These are phyloP conservation scores for Gomphus sp. DNA, from an alignment of 1,284 basidiomycete species.

Conservation along the genomic window DNA sequence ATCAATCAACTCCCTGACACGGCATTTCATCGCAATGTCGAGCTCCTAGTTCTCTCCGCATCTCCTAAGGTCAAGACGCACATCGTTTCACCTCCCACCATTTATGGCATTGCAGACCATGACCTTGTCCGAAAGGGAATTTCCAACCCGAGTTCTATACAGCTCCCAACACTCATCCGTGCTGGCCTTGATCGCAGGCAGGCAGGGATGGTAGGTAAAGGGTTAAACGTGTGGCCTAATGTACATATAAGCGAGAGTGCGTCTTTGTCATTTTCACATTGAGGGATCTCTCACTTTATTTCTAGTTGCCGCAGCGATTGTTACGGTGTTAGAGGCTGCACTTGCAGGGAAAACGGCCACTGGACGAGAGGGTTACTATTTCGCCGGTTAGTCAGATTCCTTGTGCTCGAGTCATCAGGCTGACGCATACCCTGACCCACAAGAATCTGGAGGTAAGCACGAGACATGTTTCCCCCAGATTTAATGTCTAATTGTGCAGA, in stretches of 20 bases:
- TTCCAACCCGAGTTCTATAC: conserved; percentile 32
- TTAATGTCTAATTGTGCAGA: conserved; percentile 22
- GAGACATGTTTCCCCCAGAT: neutral
- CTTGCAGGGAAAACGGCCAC: conserved; percentile 22
- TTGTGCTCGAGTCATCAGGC: neutral
- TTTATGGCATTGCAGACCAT: conserved; percentile 35
- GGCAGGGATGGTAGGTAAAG: conserved; percentile 35
- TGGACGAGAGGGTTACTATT: conserved; percentile 42
- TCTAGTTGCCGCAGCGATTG: conserved; percentile 22
- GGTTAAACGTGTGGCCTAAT: conserved; percentile 38
- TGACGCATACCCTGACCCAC: neutral
- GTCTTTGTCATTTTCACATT: conserved; percentile 7
- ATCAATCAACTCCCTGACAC: conserved; percentile 29
- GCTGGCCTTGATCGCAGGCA: conserved; percentile 28
- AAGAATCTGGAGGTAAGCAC: neutral
- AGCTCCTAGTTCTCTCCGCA: conserved; percentile 29
- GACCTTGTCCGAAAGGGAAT: conserved; percentile 31
- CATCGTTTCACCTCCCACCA: conserved; percentile 32
- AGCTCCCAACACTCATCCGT: conserved; percentile 29
- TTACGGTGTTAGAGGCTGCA: conserved; percentile 31
- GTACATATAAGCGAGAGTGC: conserved; percentile 36
- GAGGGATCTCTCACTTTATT: conserved; percentile 8
- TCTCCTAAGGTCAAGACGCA: conserved; percentile 20
- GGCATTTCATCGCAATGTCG: conserved; percentile 34
- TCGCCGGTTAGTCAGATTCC: conserved; percentile 28